These are phyloP conservation scores for Globisporangium spinosum DNA, from an alignment of 352 stramenopile species.

Conservation along the genomic window DNA sequence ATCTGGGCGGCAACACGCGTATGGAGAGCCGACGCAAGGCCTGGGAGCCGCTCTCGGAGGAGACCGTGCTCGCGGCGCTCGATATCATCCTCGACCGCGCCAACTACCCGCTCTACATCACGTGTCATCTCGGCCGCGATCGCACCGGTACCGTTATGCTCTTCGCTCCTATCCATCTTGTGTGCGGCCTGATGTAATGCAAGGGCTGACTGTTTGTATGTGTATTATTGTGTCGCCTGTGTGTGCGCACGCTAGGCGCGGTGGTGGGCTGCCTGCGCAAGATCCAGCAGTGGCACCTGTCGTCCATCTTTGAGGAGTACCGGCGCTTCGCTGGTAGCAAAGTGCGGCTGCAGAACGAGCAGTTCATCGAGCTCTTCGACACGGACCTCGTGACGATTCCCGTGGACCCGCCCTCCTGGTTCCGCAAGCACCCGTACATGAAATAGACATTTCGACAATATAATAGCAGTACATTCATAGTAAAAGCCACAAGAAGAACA, in stretches of 20 bases:
- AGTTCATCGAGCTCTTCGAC: constrained; percentile 95
- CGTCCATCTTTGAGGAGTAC: constrained; percentile 93
- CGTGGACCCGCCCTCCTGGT: constrained; percentile 66
- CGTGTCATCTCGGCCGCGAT: constrained; percentile 87
- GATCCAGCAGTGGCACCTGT: constrained; percentile 91
- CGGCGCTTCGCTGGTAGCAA: constrained; percentile 87
- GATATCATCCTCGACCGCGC: constrained; percentile 86
- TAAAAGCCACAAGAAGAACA: neutral
- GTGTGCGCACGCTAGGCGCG: constrained; percentile 28
- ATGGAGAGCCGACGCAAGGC: constrained; percentile 86
- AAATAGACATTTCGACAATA: constrained; percentile 11
- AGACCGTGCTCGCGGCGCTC: constrained; percentile 89
- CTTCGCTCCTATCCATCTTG: neutral
- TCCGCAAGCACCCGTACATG: constrained; percentile 51
- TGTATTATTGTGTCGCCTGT: neutral
- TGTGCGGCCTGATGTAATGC: neutral
- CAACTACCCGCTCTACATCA: constrained; percentile 91
- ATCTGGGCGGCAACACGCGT: constrained; percentile 84
- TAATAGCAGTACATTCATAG: neutral
- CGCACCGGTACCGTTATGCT: constrained; percentile 56
- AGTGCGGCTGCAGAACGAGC: constrained; percentile 90
- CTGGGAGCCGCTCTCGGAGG: constrained; percentile 83
- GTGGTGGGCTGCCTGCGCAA: constrained; percentile 90
- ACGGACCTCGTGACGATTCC: constrained; percentile 89
- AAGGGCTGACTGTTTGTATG: neutral